phyloP scores from a whole-genome alignment of 352 stramenopile genomes.

The Elongisporangium anandrum region DNA sequence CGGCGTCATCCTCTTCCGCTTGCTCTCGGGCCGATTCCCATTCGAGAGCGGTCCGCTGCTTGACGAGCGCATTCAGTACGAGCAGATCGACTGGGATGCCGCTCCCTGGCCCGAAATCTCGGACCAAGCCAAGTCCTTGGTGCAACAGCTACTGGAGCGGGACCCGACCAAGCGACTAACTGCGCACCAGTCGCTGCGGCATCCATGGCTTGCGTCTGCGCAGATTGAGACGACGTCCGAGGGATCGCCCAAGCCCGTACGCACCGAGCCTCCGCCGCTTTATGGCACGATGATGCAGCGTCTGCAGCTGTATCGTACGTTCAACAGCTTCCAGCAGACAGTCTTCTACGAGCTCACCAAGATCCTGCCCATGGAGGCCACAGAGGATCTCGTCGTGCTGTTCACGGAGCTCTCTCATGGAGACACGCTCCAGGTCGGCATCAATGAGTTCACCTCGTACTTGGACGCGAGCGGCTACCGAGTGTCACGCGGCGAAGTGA shows the following conservation, averaged over 20 bases:
- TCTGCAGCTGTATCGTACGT: slow-evolving; percentile 66
- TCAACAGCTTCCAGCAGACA: slow-evolving; percentile 65
- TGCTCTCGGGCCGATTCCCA: slow-evolving; percentile 58
- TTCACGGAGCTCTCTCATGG: slow-evolving; percentile 61
- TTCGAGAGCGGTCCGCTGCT: slow-evolving; percentile 56
- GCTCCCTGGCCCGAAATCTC: slow-evolving; percentile 51
- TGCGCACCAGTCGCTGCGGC: slow-evolving; percentile 54
- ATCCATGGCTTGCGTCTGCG: slow-evolving; percentile 51
- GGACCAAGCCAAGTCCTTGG: slow-evolving; percentile 49
- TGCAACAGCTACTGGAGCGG: slow-evolving; percentile 38
- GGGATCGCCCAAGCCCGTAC: neutral
- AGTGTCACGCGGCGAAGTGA: slow-evolving; percentile 53
- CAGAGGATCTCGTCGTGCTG: slow-evolving; percentile 58
- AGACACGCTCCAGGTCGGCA: slow-evolving; percentile 36
- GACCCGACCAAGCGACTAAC: slow-evolving; percentile 41
- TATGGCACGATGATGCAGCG: slow-evolving; percentile 69
- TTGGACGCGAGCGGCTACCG: slow-evolving; percentile 52
- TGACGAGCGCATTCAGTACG: slow-evolving; percentile 57
- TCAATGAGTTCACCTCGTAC: slow-evolving; percentile 51
- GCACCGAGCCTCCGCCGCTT: slow-evolving; percentile 23
- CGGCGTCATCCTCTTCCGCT: slow-evolving; percentile 68
- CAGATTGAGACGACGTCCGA: neutral
- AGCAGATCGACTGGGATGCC: slow-evolving; percentile 48
- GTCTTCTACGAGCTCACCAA: slow-evolving; percentile 57
- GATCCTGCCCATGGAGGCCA: slow-evolving; percentile 43